These are phyloP conservation scores for Orbilia quercus DNA, from an alignment of 2,329 filamentous ascomycete genomes.

Conservation along the genomic window DNA sequence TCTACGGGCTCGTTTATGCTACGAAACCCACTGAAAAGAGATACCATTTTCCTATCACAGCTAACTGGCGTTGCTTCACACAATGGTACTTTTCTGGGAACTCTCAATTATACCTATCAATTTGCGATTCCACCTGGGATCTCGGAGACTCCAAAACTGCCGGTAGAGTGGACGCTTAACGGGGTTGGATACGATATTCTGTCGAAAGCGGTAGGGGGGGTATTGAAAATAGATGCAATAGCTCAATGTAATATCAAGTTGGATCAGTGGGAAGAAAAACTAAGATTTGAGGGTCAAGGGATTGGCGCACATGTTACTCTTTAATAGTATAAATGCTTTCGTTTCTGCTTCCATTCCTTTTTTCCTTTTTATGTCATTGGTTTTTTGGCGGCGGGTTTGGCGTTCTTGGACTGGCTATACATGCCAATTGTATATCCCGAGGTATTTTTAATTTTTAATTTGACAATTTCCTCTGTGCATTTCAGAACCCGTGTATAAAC, in stretches of 20 bases:
- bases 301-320: conserved; percentile 75
- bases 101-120: conserved; percentile 77
- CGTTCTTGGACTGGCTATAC: neutral
- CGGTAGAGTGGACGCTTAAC: conserved; percentile 81
- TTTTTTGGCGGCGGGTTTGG: neutral
- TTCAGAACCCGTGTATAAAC: no score
- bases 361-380: neutral
- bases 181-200: conserved; percentile 86
- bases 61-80: conserved; percentile 89
- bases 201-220: conserved; percentile 80
- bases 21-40: conserved; percentile 78
- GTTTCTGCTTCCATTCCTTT: conserved; percentile 1
- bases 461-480: no score
- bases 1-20: conserved; percentile 88
- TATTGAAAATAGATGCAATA: conserved; percentile 79
- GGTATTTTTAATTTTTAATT: no score
- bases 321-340: conserved; percentile 59
- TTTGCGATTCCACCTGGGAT: conserved; percentile 79
- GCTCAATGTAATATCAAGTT: conserved; percentile 80
- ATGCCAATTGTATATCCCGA: conserved; percentile 1
- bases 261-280: conserved; percentile 71
- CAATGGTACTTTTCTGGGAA: conserved; percentile 81
- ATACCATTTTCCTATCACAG: conserved; percentile 79
- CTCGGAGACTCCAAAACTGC: conserved; percentile 78
- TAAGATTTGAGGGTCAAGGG: conserved; percentile 68